phyloP scores from a whole-genome alignment of 2,329 filamentous ascomycete genomes.

The Rhynchosporium secalis region DNA sequence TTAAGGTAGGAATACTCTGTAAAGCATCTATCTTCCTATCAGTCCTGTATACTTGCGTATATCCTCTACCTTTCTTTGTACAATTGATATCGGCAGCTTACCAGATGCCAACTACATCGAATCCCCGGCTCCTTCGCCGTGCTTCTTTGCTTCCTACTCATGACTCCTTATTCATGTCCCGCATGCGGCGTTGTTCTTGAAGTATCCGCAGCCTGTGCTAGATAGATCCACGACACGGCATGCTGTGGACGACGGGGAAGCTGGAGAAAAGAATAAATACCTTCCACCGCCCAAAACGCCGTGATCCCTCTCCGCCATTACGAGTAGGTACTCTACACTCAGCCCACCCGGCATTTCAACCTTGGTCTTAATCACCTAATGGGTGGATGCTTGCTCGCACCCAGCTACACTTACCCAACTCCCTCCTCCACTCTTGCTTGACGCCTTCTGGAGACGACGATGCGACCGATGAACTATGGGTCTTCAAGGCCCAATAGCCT shows the following conservation, averaged over 20 bases:
- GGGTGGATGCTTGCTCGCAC: neutral
- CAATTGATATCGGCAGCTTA: too few species aligned
- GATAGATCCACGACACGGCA: conserved; percentile 16
- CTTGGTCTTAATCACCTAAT: neutral
- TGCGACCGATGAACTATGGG: neutral
- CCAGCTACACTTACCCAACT: neutral
- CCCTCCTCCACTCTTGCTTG: conserved; percentile 11
- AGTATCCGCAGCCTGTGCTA: neutral
- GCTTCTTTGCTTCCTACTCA: conserved; percentile 1
- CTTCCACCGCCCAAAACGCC: neutral
- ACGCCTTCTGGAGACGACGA: conserved; percentile 9
- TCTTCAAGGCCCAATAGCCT: conserved; percentile 10
- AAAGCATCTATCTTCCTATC: too few species aligned
- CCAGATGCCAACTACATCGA: too few species aligned
- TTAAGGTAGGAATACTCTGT: too few species aligned
- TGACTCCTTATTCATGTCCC: conserved; percentile 11
- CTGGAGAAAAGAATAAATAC: conserved; percentile 3
- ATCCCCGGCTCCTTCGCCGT: neutral
- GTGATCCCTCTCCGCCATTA: neutral
- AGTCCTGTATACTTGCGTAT: too few species aligned
- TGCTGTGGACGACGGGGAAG: conserved; percentile 1
- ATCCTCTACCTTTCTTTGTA: too few species aligned
- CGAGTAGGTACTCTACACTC: neutral
- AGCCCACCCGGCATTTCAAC: conserved; percentile 13
- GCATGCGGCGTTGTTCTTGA: conserved; percentile 12